Base-by-base conservation (phyloP, 1,284 basidiomycete species). In the Ceratorhiza oryzae-sativae region DNA sequence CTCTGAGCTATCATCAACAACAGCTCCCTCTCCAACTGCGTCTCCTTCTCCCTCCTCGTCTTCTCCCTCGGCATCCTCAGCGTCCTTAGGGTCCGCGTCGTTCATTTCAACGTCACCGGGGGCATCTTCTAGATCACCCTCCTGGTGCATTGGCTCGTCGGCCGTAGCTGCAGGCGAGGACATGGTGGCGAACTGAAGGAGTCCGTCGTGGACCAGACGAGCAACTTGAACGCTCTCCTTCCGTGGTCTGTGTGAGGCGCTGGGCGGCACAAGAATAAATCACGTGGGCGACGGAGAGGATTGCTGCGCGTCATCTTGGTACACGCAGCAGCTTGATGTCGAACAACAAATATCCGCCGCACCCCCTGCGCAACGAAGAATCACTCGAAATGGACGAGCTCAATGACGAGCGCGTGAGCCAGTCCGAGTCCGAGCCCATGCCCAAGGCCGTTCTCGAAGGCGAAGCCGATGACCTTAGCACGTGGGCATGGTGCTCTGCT, bases 1-100 rank as follows among this genome's bases (percentile, higher is more conserved):
- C 78, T 94, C 93, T 32, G 90, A 92, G 78, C 90, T 93, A 77
- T 92, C 90, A 61, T 76, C 76, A 53, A 77, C 76, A 51, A 71
- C 77, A 32, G 75, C 75, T 39, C 74, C 76, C 25, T 74, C 76
- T 34, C 48, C 60, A 49, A 49, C 58, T 18, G 73, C 75, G 1
- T 73, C 75, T 20, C 74, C 75, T 12, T 75, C 75, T 1, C 59
- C 72, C 27, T 75, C 75, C n/a, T 71, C 71, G 15, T 53, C 65
- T 32, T 70, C 72, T 53, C 56, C 74, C 8, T 72, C 61, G 18
- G 63, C 68, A 48, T 74, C 70, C 39, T 70, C 56, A 27, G 36
- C 67, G 30, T 34, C 71, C 36, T n/a, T 41, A 25, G 49, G 53
- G 5, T 48, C 63, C 45, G 58, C 72, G n/a, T 56, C 74, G 25